Evolutionary conservation across 2,329 filamentous ascomycete genomes (phyloP).

Genomic region (Didymosphaeria variabile): DNA sequence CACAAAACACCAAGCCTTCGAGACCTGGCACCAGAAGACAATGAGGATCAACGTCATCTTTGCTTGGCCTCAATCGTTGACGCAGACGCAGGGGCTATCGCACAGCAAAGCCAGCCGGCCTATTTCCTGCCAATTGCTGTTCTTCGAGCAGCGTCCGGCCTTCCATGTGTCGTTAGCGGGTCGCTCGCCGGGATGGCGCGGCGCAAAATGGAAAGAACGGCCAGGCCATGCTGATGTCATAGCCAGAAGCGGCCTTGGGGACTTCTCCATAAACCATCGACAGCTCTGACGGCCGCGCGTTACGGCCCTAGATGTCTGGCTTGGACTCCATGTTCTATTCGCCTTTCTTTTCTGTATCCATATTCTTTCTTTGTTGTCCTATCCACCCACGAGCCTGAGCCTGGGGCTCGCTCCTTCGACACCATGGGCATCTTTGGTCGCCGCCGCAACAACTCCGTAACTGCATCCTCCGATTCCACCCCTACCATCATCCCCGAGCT

Average conservation of each 20-base stretch:
- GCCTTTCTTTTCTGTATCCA: conserved; percentile 11
- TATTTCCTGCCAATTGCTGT: conserved; percentile 14
- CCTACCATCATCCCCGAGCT: conserved; percentile 38
- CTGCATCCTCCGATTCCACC: conserved; percentile 26
- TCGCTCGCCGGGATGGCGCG: conserved; percentile 19
- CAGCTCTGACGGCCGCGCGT: conserved; percentile 34
- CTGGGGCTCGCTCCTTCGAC: conserved; percentile 15
- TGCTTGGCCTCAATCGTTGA: conserved; percentile 14
- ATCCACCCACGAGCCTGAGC: background rate
- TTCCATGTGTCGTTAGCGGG: conserved; percentile 20
- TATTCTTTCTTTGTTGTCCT: conserved; percentile 13
- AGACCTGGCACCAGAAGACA: background rate
- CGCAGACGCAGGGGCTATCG: conserved; percentile 11
- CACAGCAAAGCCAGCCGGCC: background rate
- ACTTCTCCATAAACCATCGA: conserved; percentile 33
- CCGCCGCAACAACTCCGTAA: conserved; percentile 22
- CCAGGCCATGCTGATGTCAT: conserved; percentile 35
- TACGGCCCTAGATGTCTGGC: conserved; percentile 14
- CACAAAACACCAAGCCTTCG: conserved; percentile 5
- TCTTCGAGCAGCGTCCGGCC: background rate
- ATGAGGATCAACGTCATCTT: conserved; percentile 11
- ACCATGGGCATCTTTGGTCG: conserved; percentile 38
- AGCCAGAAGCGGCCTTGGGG: conserved; percentile 17
- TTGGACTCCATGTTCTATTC: conserved; percentile 10
- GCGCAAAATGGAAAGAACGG: background rate